Percentiles rank a stretch among this genome's conserved stretches.
phyloP scores from a whole-genome alignment of 1,284 basidiomycete genomes.

The Cystobasidium slooffiae region DNA sequence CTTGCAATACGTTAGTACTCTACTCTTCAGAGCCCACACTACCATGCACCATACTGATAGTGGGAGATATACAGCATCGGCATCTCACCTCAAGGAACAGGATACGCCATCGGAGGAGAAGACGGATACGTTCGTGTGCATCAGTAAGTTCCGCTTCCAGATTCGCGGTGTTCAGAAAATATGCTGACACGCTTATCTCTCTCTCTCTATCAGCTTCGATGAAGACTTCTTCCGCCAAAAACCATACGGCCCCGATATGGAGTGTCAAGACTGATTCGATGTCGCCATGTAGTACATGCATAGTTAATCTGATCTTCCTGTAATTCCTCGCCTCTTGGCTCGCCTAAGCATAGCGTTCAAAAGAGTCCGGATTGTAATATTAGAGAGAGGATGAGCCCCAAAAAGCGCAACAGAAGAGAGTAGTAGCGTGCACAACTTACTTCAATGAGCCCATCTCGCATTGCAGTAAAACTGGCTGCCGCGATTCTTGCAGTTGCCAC shows the following conservation, averaged over 20 bases:
- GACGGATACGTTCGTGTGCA: constrained; percentile 83
- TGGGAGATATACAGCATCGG: constrained; percentile 64
- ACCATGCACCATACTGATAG: not conserved
- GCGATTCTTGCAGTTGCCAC: not conserved
- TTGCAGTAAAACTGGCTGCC: not conserved
- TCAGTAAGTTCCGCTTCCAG: constrained; percentile 54
- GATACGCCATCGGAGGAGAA: constrained; percentile 93
- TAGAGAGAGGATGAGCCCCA: not conserved
- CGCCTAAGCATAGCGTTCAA: no score
- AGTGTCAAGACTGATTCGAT: constrained; percentile 30
- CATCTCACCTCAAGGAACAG: constrained; percentile 84
- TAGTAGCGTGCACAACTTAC: no score
- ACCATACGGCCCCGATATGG: constrained; percentile 69
- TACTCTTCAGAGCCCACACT: no score
- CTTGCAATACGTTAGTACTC: constrained; percentile 89
- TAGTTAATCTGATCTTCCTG: no score
- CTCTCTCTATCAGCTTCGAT: constrained; percentile 67
- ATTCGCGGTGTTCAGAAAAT: constrained; percentile 22
- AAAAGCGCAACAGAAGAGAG: not conserved
- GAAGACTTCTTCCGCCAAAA: constrained; percentile 85
- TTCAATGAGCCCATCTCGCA: no score
- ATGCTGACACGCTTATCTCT: not conserved
- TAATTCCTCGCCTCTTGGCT: no score
- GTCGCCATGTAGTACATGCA: not conserved
- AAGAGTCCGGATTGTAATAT: not conserved